phyloP scores from a whole-genome alignment of 2,329 filamentous ascomycete genomes.

The Aspergillus ibericus region DNA sequence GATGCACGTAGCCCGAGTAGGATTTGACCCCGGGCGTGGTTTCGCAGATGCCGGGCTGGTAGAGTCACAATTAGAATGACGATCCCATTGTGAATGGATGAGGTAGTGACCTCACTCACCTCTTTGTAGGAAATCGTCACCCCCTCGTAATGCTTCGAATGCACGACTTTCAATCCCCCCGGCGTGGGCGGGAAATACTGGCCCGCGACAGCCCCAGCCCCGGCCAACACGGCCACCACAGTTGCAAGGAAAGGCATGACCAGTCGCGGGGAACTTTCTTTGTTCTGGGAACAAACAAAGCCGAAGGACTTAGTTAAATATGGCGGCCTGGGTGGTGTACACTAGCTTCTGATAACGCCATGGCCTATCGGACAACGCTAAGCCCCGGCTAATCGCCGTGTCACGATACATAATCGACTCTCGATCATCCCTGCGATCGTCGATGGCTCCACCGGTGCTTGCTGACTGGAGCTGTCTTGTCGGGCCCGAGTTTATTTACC shows the following conservation, averaged over 20 bases:
- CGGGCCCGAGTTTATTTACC: too few relatives aligned
- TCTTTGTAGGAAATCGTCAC: slow-evolving; percentile 50
- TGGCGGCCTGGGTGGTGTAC: too few relatives aligned
- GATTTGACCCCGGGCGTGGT: slow-evolving; percentile 56
- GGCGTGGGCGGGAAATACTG: slow-evolving; percentile 46
- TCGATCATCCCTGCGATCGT: too few relatives aligned
- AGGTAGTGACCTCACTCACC: slow-evolving; percentile 29
- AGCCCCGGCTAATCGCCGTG: too few relatives aligned
- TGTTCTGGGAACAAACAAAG: too few relatives aligned
- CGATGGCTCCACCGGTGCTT: too few relatives aligned
- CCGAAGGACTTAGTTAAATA: too few relatives aligned
- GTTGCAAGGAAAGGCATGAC: slow-evolving; percentile 15
- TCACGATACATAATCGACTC: too few relatives aligned
- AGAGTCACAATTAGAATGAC: neutral
- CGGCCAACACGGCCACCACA: slow-evolving; percentile 13
- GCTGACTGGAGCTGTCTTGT: too few relatives aligned
- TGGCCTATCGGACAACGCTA: too few relatives aligned
- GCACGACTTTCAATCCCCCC: slow-evolving; percentile 41
- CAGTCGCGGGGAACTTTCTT: too few relatives aligned
- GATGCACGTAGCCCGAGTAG: slow-evolving; percentile 62
- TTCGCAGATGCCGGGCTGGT: slow-evolving; percentile 54
- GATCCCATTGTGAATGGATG: neutral
- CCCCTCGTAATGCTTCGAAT: slow-evolving; percentile 46
- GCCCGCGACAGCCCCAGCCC: slow-evolving; percentile 21
- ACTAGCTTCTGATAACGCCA: too few relatives aligned